phyloP scores from a whole-genome alignment of 1,284 basidiomycete genomes.

The Agaricales sp. region DNA sequence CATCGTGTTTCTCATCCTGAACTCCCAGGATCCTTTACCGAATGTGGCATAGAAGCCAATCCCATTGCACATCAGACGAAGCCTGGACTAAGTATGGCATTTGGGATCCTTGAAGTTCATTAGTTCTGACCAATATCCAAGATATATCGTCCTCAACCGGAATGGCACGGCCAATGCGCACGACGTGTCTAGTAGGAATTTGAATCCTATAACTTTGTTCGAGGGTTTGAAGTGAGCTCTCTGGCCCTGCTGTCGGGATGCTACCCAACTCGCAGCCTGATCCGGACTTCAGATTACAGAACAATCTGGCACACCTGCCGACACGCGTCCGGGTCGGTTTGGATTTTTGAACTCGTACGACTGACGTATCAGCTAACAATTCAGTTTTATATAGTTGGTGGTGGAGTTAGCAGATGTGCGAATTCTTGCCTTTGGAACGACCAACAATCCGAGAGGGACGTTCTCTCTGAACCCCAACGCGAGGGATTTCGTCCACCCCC shows the following conservation, averaged over 20 bases:
- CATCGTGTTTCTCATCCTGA: constrained; percentile 2
- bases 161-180: constrained; percentile 65
- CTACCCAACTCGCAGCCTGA: constrained; percentile 3
- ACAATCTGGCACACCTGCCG: constrained; percentile 49
- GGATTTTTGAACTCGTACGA: background rate
- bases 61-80: constrained; percentile 66
- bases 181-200: constrained; percentile 53
- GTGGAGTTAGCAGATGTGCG: constrained; percentile 62
- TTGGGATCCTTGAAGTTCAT: constrained; percentile 3
- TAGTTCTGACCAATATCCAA: constrained; percentile 19
- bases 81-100: constrained; percentile 63
- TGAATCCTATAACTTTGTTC: constrained; percentile 54
- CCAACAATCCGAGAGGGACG: constrained; percentile 43
- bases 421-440: constrained; percentile 60
- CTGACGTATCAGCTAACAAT: constrained; percentile 6
- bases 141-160: constrained; percentile 64
- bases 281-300: constrained; percentile 38
- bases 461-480: constrained; percentile 58
- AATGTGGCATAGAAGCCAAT: constrained; percentile 53
- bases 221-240: constrained; percentile 59
- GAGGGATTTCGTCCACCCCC: constrained; percentile 53
- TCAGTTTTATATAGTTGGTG: constrained; percentile 36
- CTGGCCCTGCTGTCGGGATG: constrained; percentile 2
- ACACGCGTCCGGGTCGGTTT: constrained; percentile 43
- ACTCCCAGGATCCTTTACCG: constrained; percentile 42